These are phyloP conservation scores for Rauvolfia tetraphylla DNA, from an alignment of 257 asterid genomes.

Conservation along the genomic window DNA sequence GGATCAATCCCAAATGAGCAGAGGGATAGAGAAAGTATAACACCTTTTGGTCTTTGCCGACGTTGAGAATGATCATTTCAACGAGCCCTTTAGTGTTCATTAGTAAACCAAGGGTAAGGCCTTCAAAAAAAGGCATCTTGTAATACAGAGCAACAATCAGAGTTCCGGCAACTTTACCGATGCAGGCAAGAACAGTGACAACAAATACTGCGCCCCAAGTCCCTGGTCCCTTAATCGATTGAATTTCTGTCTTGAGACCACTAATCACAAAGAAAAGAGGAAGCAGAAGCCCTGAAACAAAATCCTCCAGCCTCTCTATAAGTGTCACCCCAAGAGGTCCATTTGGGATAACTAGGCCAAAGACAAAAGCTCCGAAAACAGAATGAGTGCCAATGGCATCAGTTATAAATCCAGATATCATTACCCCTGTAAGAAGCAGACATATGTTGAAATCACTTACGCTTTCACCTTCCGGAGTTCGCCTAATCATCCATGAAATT, in stretches of 20 bases:
- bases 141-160: conserved; percentile 67
- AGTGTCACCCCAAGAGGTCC: conserved; percentile 82
- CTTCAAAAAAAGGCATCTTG: conserved; percentile 72
- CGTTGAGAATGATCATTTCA: conserved; percentile 93
- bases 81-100: conserved; percentile 95
- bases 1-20: neutral
- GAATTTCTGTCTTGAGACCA: conserved; percentile 71
- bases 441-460: conserved; percentile 67
- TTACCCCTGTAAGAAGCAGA: conserved; percentile 79
- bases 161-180: conserved; percentile 77
- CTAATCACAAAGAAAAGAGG: conserved; percentile 91
- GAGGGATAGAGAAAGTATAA: neutral
- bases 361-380: conserved; percentile 92
- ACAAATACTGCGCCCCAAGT: conserved; percentile 62
- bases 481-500: conserved; percentile 41
- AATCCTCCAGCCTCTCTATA: conserved; percentile 79
- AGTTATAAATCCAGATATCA: conserved; percentile 80
- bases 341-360: conserved; percentile 76
- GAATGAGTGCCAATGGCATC: conserved; percentile 95
- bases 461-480: conserved; percentile 75
- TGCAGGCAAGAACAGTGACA: conserved; percentile 66
- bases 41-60: conserved; percentile 94
- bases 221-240: conserved; percentile 37
- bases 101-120: conserved; percentile 83
- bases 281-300: conserved; percentile 74